Percentiles rank a stretch among this genome's conserved stretches.
These are phyloP conservation scores for Mycena pura DNA, from an alignment of 768 basidiomycete genomes.

Conservation along the genomic window DNA sequence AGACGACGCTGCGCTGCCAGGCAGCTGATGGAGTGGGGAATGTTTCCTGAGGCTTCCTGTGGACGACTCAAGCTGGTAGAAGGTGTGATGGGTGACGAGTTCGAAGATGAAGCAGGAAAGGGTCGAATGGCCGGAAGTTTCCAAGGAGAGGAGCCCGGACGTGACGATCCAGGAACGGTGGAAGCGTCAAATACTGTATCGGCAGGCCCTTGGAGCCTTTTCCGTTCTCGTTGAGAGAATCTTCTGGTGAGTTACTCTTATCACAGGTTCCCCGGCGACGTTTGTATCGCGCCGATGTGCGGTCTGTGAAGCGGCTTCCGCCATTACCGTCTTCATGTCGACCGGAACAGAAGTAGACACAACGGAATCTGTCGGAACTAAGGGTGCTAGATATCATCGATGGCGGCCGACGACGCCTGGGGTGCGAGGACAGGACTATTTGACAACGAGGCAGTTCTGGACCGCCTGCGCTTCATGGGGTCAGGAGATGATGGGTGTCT, in stretches of 20 bases:
- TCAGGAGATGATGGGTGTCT: no score
- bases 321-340: conserved; percentile 88
- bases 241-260: conserved; percentile 16
- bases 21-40: conserved; percentile 25
- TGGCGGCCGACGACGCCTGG: conserved; percentile 35
- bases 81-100: conserved; percentile 15
- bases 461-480: conserved; percentile 21
- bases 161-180: conserved; percentile 5
- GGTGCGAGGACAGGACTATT: conserved; percentile 27
- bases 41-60: conserved; percentile 29
- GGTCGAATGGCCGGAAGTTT: conserved; percentile 17
- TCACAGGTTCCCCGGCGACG: background rate
- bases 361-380: conserved; percentile 4
- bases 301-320: conserved; percentile 59
- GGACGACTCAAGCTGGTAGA: conserved; percentile 24
- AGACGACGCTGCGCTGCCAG: conserved; percentile 19
- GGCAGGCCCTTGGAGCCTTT: conserved; percentile 7
- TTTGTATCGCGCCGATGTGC: conserved; percentile 18
- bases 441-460: conserved; percentile 18
- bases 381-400: conserved; percentile 65
- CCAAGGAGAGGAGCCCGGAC: conserved; percentile 24
- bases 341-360: conserved; percentile 33
- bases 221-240: conserved; percentile 25
- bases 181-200: conserved; percentile 5
- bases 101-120: conserved; percentile 1